Base-by-base conservation (phyloP, 805 yeast species). In the Zygoascus tannicola region DNA sequence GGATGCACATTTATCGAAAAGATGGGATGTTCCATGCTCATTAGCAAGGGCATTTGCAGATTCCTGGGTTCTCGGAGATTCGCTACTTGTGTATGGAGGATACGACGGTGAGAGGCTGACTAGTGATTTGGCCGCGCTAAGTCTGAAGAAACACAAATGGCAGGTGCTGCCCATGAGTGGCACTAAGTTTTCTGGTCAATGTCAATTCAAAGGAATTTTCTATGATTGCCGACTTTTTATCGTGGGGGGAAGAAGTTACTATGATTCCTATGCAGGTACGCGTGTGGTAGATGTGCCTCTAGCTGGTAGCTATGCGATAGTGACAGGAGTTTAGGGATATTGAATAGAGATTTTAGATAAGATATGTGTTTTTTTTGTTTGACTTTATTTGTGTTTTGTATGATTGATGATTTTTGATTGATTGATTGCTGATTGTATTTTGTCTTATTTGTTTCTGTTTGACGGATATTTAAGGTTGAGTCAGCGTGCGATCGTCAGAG, bases 21-120 rank as follows among this genome's bases (percentile, higher is more conserved):
- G 40, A 37, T 15, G 33, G 40, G 8, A 14, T 16, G 32, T 16
- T 15, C 40, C 40, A 7, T 22, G n/a, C 23, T n/a, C 12, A 15
- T 23, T 15, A 2, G 45, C 50, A 16, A 47, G 57, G 14, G 45
- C 48, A 15, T 38, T 52, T 18, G 56, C 53, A 39, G 36, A 42
- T 18, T 34, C 50, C 3, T 43, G 40, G 19, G 35, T 51, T 5
- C 30, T 44, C 2, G 52, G 50, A 10, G 46, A 44, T 26, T 44
- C 44, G 26, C 44, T 54, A 12, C 40, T 49, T 22, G 43, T 52
- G 15, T 23, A 44, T 16, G 58, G 58, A n/a, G 58, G 58, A 19
- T 50, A 51, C 36, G 54, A 53, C 22, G 56, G 56, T 10, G 43
- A 40, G 16, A 46, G 45, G 14, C 41, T 48, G 15, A 40, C 45